A percentile compares a stretch with the other conserved stretches of the same genome.
Conservation (phyloP, 2,329 filamentous ascomycete genomes). For the Phoma herbarum region DNA sequence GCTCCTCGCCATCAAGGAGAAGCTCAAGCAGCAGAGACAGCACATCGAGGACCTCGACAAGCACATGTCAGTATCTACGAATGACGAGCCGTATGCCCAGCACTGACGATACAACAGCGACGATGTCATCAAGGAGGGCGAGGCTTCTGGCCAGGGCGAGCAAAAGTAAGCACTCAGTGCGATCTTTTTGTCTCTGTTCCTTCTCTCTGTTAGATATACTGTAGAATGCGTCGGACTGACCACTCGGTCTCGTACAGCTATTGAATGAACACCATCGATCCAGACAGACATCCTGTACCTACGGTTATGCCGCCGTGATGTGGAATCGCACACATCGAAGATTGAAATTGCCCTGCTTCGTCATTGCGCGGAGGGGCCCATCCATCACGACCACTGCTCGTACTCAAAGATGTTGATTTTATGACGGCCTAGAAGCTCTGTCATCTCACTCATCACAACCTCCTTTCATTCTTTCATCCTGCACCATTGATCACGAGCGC, state of each 20-base stretch:
- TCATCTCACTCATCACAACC: no score
- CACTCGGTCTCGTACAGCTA: conserved; percentile 28
- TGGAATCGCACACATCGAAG: no score
- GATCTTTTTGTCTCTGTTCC: conserved; percentile 22
- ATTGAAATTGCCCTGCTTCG: no score
- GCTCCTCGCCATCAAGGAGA: conserved; percentile 73
- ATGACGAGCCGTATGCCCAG: background rate
- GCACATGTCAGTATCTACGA: conserved; percentile 74
- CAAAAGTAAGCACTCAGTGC: conserved; percentile 40
- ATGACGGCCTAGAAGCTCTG: no score
- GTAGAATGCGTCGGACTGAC: conserved; percentile 31
- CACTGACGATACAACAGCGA: conserved; percentile 64
- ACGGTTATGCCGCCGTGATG: no score
- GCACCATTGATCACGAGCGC: no score
- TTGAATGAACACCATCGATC: conserved; percentile 16
- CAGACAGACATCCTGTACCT: background rate
- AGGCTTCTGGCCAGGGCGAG: conserved; percentile 71
- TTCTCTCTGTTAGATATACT: conserved; percentile 21
- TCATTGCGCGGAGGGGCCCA: no score
- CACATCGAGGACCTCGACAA: conserved; percentile 86
- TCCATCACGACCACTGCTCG: no score
- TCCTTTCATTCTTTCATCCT: no score
- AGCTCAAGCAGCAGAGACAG: conserved; percentile 77
- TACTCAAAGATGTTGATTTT: no score
- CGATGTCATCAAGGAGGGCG: conserved; percentile 76